phyloP scores from a whole-genome alignment of 352 stramenopile species.

The Phytophthora aleatoria region DNA sequence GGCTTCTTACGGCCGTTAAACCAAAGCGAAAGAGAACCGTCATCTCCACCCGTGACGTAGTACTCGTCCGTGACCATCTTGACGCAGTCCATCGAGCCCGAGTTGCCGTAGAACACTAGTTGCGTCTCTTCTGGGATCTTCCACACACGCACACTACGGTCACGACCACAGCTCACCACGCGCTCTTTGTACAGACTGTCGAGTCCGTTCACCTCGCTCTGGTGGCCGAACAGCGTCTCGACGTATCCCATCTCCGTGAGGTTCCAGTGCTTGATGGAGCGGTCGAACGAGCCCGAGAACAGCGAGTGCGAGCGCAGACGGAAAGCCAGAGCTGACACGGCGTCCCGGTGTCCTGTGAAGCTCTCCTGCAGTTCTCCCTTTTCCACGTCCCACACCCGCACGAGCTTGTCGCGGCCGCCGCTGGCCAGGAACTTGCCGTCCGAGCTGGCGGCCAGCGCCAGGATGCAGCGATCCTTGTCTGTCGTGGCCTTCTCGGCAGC shows the following conservation, averaged over 20 bases:
- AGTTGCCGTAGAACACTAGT: conserved; percentile 93
- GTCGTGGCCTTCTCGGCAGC: conserved; percentile 51
- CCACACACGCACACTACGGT: conserved; percentile 94
- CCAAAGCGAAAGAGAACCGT: conserved; percentile 92
- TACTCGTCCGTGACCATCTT: conserved; percentile 93
- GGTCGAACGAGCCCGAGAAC: conserved; percentile 93
- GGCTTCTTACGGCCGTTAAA: conserved; percentile 95
- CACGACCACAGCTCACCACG: conserved; percentile 89
- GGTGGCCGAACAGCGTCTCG: conserved; percentile 94
- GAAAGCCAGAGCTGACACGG: conserved; percentile 89
- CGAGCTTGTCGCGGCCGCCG: conserved; percentile 90
- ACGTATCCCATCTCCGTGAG: conserved; percentile 95
- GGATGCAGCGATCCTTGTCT: conserved; percentile 81
- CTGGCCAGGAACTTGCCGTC: conserved; percentile 93
- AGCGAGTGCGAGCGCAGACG: conserved; percentile 88
- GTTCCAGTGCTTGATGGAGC: conserved; percentile 96
- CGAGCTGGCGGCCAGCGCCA: conserved; percentile 89
- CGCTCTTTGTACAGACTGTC: conserved; percentile 92
- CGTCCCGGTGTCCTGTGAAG: conserved; percentile 91
- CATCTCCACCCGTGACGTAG: conserved; percentile 92
- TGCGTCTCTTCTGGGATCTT: conserved; percentile 96
- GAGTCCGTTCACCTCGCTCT: conserved; percentile 90
- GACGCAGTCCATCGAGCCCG: conserved; percentile 91
- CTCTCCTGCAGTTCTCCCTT: conserved; percentile 83
- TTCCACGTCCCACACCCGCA: conserved; percentile 89